phyloP scores from a whole-genome alignment of 2,329 filamentous ascomycete species.

The Cladosporium sp. region DNA sequence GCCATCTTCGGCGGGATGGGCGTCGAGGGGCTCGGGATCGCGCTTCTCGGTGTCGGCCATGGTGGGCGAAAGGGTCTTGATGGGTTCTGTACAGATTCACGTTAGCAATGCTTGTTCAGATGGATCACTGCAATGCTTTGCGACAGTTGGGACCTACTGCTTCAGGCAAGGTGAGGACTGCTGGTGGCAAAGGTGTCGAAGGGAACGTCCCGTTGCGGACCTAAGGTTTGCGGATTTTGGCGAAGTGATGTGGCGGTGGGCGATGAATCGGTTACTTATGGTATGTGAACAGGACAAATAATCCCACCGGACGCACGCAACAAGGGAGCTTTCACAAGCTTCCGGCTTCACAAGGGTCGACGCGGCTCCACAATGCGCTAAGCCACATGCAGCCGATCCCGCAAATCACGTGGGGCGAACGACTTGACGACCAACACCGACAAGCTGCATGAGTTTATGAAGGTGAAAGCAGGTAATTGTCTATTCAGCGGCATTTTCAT shows the following conservation, averaged over 20 bases:
- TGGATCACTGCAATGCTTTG: no score
- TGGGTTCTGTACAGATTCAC: neutral
- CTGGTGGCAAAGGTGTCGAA: no score
- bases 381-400: neutral
- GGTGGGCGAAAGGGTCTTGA: neutral
- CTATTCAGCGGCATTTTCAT: no score
- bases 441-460: no score
- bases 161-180: no score
- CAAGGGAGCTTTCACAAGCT: conserved; percentile 4
- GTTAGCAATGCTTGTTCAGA: neutral
- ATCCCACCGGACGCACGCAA: neutral
- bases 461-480: no score
- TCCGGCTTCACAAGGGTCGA: neutral
- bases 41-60: conserved; percentile 9
- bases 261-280: neutral
- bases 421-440: neutral
- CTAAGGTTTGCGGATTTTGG: no score
- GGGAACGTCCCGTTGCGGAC: no score
- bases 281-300: neutral
- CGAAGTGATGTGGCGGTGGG: no score
- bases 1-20: conserved; percentile 4
- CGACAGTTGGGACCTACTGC: no score
- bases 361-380: conserved; percentile 7
- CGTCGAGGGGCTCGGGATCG: conserved; percentile 3
- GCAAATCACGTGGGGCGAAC: neutral